Evolutionary conservation across 192 early-diverging fungal genomes (phyloP).

Genomic region (Cetraspora pellucida): DNA sequence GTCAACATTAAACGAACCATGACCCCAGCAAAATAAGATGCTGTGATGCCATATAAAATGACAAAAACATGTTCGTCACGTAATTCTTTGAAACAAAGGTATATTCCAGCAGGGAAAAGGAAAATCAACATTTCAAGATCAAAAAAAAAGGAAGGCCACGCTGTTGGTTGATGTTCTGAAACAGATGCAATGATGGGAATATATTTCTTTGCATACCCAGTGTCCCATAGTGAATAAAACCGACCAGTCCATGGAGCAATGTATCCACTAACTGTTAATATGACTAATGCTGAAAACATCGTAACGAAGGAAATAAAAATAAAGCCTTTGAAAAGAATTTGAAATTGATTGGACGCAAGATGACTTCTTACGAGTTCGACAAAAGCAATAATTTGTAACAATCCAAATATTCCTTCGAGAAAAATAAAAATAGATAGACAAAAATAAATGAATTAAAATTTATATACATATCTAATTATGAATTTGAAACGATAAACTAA

Average conservation of each 20-base stretch:
- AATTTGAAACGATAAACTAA: too few relatives aligned
- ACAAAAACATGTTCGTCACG: constrained; percentile 97
- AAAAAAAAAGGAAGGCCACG: constrained; percentile 99
- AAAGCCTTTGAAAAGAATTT: constrained; percentile 70
- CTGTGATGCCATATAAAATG: constrained; percentile 96
- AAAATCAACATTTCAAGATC: constrained; percentile 97
- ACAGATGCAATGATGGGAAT: constrained; percentile 99
- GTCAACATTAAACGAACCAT: constrained; percentile 99
- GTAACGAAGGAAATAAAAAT: constrained; percentile 58
- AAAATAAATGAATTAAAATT: not conserved
- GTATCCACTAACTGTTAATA: constrained; percentile 77
- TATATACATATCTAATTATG: not conserved
- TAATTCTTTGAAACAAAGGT: constrained; percentile 94
- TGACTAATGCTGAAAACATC: constrained; percentile 66
- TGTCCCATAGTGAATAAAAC: constrained; percentile 99
- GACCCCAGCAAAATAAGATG: constrained; percentile 99
- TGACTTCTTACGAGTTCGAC: constrained; percentile 78
- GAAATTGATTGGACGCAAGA: constrained; percentile 85
- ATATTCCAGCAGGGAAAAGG: constrained; percentile 96
- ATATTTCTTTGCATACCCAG: constrained; percentile 98
- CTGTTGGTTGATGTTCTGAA: constrained; percentile 99
- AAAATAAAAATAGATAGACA: not conserved
- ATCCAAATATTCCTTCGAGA: constrained; percentile 83
- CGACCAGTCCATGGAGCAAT: constrained; percentile 99
- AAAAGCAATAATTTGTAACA: constrained; percentile 95